Conservation (phyloP, 306 rosid species). For the Rubus parviflorus region DNA sequence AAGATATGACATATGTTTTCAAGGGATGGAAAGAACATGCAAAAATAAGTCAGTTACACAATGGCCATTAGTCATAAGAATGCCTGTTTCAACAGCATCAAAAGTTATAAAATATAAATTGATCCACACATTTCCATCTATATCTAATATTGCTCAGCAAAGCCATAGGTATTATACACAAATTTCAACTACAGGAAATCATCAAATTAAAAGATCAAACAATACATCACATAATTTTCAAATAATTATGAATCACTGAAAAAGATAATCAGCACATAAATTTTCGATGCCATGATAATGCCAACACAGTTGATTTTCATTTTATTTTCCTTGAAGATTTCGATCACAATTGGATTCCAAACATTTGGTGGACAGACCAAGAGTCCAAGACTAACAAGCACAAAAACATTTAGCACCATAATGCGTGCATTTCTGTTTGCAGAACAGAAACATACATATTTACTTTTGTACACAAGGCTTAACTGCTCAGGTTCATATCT, state of each 20-base stretch:
- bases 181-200: not conserved
- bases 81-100: not conserved
- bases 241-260: not conserved
- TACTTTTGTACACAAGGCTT: not conserved
- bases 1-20: no score
- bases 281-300: not conserved
- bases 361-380: not conserved
- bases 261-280: not conserved
- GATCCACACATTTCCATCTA: not conserved
- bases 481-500: not conserved
- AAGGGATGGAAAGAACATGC: no score
- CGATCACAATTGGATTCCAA: not conserved
- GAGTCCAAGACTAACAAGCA: slow-evolving; percentile 4
- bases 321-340: not conserved
- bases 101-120: not conserved
- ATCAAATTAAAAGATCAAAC: no score
- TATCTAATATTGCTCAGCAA: not conserved
- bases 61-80: not conserved
- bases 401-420: not conserved
- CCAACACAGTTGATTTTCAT: not conserved
- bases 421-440: not conserved
- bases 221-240: not conserved
- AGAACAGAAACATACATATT: not conserved
- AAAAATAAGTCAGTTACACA: not conserved
- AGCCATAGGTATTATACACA: not conserved